Conservation (phyloP, 225 moss, liverwort and hornwort genomes). For the Polytrichum commune region DNA sequence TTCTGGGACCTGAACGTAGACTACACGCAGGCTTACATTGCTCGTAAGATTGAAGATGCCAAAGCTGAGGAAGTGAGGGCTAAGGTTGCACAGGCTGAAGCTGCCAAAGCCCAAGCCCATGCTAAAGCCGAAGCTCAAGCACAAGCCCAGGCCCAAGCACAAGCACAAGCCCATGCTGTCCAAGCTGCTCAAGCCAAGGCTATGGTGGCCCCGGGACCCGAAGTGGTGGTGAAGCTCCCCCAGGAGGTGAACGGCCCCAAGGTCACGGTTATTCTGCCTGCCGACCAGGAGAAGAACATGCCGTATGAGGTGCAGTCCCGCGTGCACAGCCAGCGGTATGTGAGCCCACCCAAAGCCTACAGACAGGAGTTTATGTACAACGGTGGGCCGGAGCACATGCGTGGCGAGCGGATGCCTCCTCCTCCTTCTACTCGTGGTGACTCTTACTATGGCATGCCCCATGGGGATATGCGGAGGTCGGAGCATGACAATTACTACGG, state of each 20-base stretch:
- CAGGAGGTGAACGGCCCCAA: slow-evolving; percentile 24
- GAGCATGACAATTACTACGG: slow-evolving; percentile 6
- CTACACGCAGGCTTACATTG: neutral
- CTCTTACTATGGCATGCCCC: slow-evolving; percentile 5
- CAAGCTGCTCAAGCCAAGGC: slow-evolving; percentile 9
- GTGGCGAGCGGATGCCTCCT: neutral
- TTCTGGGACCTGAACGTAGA: slow-evolving; percentile 5
- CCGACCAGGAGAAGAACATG: slow-evolving; percentile 7
- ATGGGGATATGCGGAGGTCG: neutral
- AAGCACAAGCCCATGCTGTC: neutral
- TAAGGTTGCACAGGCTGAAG: slow-evolving; percentile 11
- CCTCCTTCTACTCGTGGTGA: neutral
- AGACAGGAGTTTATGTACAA: slow-evolving; percentile 21
- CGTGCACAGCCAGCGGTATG: slow-evolving; percentile 15
- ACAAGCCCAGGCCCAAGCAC: too few relatives aligned
- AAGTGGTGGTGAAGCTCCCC: slow-evolving; percentile 29
- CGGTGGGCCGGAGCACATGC: neutral
- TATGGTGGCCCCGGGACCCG: neutral
- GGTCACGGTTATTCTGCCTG: slow-evolving; percentile 33
- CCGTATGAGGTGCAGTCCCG: slow-evolving; percentile 15
- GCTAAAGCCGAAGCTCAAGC: slow-evolving; percentile 8
- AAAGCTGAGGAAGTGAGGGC: neutral
- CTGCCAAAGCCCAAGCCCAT: slow-evolving; percentile 4
- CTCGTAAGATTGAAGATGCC: neutral
- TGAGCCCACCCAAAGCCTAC: slow-evolving; percentile 18